phyloP scores from a whole-genome alignment of 2,329 filamentous ascomycete species.

The Ophiostoma sp. region DNA sequence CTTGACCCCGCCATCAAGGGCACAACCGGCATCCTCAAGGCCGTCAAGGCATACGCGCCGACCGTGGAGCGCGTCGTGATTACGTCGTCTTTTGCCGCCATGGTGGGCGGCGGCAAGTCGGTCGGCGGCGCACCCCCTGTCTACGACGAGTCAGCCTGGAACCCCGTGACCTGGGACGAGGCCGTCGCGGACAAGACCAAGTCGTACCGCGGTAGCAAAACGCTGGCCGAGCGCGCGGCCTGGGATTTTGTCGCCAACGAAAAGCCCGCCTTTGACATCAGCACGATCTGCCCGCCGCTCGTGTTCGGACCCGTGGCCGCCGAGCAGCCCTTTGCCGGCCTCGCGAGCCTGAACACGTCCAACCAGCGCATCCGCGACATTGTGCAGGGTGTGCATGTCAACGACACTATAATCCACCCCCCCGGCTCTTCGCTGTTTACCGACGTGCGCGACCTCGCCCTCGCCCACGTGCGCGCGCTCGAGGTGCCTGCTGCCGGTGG shows the following conservation, averaged over 20 bases:
- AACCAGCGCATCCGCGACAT: slow-evolving; percentile 13
- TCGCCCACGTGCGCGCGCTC: slow-evolving; percentile 12
- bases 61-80: slow-evolving; percentile 29
- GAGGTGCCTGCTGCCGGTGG: slow-evolving; percentile 39
- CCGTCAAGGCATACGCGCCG: slow-evolving; percentile 27
- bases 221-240: slow-evolving; percentile 46
- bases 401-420: neutral
- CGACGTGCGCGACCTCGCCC: slow-evolving; percentile 14
- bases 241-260: slow-evolving; percentile 45
- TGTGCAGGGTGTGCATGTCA: slow-evolving; percentile 3
- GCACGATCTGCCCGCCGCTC: slow-evolving; percentile 25
- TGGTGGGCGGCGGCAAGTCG: slow-evolving; percentile 25
- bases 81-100: slow-evolving; percentile 26
- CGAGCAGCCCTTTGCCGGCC: slow-evolving; percentile 4
- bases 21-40: slow-evolving; percentile 12
- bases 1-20: slow-evolving; percentile 15
- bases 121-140: slow-evolving; percentile 25
- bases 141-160: slow-evolving; percentile 49
- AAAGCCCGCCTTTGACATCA: slow-evolving; percentile 45
- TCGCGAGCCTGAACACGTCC: slow-evolving; percentile 14
- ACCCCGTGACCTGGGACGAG: slow-evolving; percentile 43
- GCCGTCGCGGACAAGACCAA: slow-evolving; percentile 32
- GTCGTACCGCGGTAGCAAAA: slow-evolving; percentile 52
- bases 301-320: slow-evolving; percentile 21
- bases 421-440: slow-evolving; percentile 8